These are phyloP conservation scores for Chimonanthus praecox DNA, from an alignment of 164 flowering plant species.

Conservation along the genomic window DNA sequence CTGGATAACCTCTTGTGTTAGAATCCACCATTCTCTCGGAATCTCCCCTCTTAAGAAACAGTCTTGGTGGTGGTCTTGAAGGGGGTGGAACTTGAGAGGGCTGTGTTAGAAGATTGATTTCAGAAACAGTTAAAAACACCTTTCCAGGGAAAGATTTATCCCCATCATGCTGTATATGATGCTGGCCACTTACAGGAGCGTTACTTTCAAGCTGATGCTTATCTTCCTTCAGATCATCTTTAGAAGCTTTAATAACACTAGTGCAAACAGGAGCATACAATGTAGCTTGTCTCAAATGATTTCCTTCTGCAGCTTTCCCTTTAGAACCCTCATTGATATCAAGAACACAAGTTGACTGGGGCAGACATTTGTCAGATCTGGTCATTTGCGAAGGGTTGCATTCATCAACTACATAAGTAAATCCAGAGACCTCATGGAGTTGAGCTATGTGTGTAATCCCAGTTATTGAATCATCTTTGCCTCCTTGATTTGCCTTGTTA, in stretches of 20 bases:
- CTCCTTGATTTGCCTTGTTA: conserved; percentile 34
- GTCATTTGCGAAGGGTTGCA: conserved; percentile 14
- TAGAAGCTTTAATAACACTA: conserved; percentile 16
- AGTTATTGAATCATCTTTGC: conserved; percentile 26
- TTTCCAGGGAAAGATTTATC: conserved; percentile 20
- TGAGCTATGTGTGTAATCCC: conserved; percentile 49
- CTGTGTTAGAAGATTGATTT: conserved; percentile 62
- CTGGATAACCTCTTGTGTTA: conserved; percentile 13
- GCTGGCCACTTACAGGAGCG: not conserved
- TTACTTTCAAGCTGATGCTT: conserved; percentile 1
- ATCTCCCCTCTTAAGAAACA: conserved; percentile 31
- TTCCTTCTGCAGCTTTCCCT: conserved; percentile 23
- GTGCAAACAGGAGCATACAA: conserved; percentile 20
- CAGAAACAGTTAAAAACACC: conserved; percentile 49
- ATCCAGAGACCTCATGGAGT: conserved; percentile 52
- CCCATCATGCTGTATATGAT: conserved; percentile 3
- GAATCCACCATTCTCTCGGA: conserved; percentile 18
- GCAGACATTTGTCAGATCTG: conserved; percentile 6
- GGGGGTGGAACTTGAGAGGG: conserved; percentile 86
- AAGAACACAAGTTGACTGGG: conserved; percentile 21
- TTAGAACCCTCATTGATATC: conserved; percentile 16
- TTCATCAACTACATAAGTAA: conserved; percentile 46
- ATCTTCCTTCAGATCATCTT: conserved; percentile 16
- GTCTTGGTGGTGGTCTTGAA: conserved; percentile 67
- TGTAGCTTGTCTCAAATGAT: conserved; percentile 26